phyloP scores from a whole-genome alignment of 257 asterid genomes.

The Capsicum pubescens region DNA sequence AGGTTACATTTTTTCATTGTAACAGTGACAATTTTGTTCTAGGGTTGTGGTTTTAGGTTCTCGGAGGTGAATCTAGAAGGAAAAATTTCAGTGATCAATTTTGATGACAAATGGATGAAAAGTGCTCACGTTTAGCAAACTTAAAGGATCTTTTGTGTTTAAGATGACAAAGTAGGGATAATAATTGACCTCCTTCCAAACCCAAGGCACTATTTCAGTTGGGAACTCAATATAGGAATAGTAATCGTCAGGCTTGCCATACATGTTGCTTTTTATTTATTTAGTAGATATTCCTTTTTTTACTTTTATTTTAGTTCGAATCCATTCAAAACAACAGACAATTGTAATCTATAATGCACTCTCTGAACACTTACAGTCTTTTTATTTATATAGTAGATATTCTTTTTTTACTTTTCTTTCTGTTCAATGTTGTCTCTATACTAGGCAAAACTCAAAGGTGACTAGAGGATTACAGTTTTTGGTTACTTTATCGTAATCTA shows the following conservation, averaged over 20 bases:
- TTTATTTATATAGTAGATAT: not conserved
- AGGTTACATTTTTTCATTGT: no score
- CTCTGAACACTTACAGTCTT: no score
- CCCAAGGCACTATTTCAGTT: not conserved
- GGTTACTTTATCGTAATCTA: not conserved
- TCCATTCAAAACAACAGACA: no score
- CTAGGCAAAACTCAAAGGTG: not conserved
- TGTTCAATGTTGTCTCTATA: not conserved
- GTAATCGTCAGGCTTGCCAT: not conserved
- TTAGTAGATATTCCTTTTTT: not conserved
- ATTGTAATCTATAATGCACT: no score
- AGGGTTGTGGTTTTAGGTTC: no score
- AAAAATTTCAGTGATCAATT: no score
- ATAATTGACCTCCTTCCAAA: not conserved
- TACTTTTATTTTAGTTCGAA: no score
- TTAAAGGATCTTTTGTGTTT: not conserved
- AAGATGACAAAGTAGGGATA: not conserved
- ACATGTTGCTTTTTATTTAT: not conserved
- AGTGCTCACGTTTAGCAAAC: not conserved
- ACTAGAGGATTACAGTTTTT: not conserved
- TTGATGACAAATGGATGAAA: not conserved
- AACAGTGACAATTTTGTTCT: no score
- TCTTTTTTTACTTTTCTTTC: not conserved
- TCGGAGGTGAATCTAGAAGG: no score
- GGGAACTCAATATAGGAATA: not conserved